A percentile compares a stretch with the other conserved stretches of the same genome.
phyloP scores from a whole-genome alignment of 2,329 filamentous ascomycete genomes.

The Graphilbum fragrans region DNA sequence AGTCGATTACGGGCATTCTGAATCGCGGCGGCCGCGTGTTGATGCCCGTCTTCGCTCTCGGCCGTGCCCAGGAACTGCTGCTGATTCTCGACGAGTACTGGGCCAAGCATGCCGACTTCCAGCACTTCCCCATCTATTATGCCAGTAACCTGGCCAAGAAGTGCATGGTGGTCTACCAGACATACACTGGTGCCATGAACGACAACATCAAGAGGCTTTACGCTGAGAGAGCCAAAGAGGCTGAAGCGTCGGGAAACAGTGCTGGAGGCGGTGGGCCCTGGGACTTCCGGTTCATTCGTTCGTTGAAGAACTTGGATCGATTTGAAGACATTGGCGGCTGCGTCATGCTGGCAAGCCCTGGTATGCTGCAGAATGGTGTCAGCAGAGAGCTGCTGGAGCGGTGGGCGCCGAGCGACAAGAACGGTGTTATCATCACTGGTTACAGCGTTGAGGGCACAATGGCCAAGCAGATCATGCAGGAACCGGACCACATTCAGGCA shows the following conservation, averaged over 20 bases:
- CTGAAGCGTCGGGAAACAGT: constrained; percentile 65
- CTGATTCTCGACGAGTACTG: constrained; percentile 96
- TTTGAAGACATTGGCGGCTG: constrained; percentile 94
- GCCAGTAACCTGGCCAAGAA: constrained; percentile 89
- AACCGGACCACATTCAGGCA: constrained; percentile 88
- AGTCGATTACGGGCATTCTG: constrained; percentile 80
- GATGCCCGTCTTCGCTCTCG: constrained; percentile 91
- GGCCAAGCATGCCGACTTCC: constrained; percentile 76
- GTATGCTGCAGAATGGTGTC: constrained; percentile 96
- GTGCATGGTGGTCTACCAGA: constrained; percentile 98
- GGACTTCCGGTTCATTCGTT: constrained; percentile 93
- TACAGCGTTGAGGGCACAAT: constrained; percentile 98
- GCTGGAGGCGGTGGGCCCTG: constrained; percentile 75
- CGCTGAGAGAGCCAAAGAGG: constrained; percentile 80
- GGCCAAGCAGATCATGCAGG: constrained; percentile 90
- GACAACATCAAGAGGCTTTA: constrained; percentile 98
- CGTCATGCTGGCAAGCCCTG: constrained; percentile 93
- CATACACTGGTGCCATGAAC: constrained; percentile 97
- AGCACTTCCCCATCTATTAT: constrained; percentile 92
- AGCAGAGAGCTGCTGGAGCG: constrained; percentile 85
- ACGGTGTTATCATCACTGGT: constrained; percentile 96
- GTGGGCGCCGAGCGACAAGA: constrained; percentile 93
- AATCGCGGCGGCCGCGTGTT: constrained; percentile 86
- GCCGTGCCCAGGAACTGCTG: constrained; percentile 84
- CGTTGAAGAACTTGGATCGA: constrained; percentile 81